A percentile compares a stretch with the other conserved stretches of the same genome.
Conservation (phyloP, 768 basidiomycete genomes). For the Termitomyces sp. region DNA sequence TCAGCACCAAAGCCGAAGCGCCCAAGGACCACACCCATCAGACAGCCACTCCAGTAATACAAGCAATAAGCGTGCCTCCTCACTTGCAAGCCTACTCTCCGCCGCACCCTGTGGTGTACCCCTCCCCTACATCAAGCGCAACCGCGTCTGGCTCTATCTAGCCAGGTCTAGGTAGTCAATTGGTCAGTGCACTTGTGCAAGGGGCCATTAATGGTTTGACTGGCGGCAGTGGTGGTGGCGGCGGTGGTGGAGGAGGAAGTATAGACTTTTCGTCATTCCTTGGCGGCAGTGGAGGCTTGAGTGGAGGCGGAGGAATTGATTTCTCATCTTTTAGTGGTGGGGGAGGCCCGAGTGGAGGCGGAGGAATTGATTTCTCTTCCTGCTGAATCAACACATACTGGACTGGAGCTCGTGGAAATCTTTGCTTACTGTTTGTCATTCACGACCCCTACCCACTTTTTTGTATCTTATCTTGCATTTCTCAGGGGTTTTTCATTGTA, state of each 20-base stretch:
- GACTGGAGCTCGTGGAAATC: neutral
- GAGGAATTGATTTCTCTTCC: constrained; percentile 16
- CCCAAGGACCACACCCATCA: neutral
- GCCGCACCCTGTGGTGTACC: neutral
- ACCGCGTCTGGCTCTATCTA: neutral
- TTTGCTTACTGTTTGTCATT: neutral
- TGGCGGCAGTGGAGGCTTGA: neutral
- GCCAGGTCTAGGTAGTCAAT: neutral
- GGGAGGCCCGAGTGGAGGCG: constrained; percentile 26
- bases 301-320: constrained; percentile 31
- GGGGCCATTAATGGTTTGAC: neutral
- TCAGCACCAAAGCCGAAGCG: neutral
- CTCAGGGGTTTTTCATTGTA: constrained; percentile 17
- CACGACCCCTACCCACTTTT: neutral
- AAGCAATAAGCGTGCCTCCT: neutral
- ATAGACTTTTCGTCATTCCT: neutral
- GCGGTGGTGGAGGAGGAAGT: neutral
- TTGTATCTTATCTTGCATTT: constrained; percentile 25
- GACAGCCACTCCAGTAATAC: neutral
- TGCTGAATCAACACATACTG: neutral
- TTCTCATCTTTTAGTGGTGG: neutral
- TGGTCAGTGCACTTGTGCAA: neutral
- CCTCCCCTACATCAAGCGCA: neutral
- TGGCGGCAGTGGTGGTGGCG: neutral
- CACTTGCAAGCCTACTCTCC: neutral